phyloP scores from a whole-genome alignment of 2,329 filamentous ascomycete species.

The Zymoseptoria brevis region DNA sequence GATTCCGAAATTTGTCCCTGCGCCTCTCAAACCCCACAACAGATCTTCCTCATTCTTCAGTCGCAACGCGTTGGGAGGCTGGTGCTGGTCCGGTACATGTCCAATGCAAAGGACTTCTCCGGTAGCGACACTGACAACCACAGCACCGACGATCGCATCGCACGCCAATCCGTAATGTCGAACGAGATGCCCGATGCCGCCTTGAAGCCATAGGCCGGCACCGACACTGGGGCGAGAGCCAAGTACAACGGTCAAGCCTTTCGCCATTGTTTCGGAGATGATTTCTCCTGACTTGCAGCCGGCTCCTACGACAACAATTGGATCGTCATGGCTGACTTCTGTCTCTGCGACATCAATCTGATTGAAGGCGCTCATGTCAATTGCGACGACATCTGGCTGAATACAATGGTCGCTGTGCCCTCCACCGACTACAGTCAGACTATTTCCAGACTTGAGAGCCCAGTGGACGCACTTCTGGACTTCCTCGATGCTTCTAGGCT shows the following conservation, averaged over 20 bases:
- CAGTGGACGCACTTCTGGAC: slow-evolving; percentile 50
- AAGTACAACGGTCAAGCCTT: slow-evolving; percentile 49
- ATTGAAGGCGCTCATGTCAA: slow-evolving; percentile 54
- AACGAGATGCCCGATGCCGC: slow-evolving; percentile 55
- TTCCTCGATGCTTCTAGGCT: slow-evolving; percentile 41
- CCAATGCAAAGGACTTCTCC: slow-evolving; percentile 46
- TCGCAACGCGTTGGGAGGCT: slow-evolving; percentile 35
- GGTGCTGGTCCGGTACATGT: slow-evolving; percentile 41
- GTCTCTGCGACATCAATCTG: slow-evolving; percentile 37
- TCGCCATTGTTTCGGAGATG: slow-evolving; percentile 39
- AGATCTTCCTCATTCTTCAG: slow-evolving; percentile 45
- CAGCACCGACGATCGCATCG: slow-evolving; percentile 53
- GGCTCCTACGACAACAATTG: slow-evolving; percentile 45
- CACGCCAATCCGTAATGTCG: slow-evolving; percentile 50
- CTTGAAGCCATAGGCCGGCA: slow-evolving; percentile 56
- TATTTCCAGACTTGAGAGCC: slow-evolving; percentile 42
- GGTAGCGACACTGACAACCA: slow-evolving; percentile 47
- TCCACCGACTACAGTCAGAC: slow-evolving; percentile 40
- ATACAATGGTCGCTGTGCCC: slow-evolving; percentile 55
- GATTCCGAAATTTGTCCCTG: slow-evolving; percentile 53
- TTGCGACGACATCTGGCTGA: slow-evolving; percentile 43
- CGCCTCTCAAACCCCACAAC: slow-evolving; percentile 52
- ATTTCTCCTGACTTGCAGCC: slow-evolving; percentile 53
- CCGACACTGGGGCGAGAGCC: slow-evolving; percentile 57
- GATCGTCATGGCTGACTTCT: slow-evolving; percentile 2